Base-by-base conservation (phyloP, 2,329 filamentous ascomycete species). In the Chrysosporium queenslandicum region DNA sequence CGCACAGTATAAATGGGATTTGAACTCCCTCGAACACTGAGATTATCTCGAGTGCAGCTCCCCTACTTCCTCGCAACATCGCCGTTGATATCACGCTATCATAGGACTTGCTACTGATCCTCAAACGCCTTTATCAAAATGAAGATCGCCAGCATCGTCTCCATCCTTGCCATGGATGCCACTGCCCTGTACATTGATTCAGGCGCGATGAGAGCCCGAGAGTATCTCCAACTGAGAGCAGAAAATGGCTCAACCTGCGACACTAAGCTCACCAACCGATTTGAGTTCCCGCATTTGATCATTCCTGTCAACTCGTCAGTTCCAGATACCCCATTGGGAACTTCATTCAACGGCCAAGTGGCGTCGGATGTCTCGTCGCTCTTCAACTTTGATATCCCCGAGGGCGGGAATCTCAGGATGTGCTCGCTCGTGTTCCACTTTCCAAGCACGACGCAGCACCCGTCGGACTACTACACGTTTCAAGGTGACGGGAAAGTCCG, bases 321-420 rank as follows among this genome's bases (percentile, higher is more conserved):
- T 14, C 79, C 81, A 0, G 65, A 76, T 62, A 72, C 67, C 3
- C 69, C 76, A 0, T 67, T 68, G 40, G 80, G 81, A 6, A 79
- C 75, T 1, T 74, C 72, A 0, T 77, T 71, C 67, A 76, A 77
- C 57, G 81, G 80, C 50, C 73, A 74, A 9, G 70, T 83, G 34
- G 77, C 76, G 11, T 66, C 71, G 16, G 70, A 66, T 18, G 65
- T 77, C 46, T 77, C 77, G 8, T 76, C 77, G 11, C 76, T 85
- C 61, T 86, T 83, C 76, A 84, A 84, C 71, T 86, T 86, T 67
- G 80, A 84, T 61, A 77, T 86, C 40, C 78, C 77, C 1, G 66
- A 68, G 4, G 74, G 79, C 59, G 59, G 70, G 7, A 79, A 77
- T 58, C 78, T 79, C 67, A 77, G 77, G 61, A 78, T 69, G 5